Evolutionary conservation across 116 monocot species (phyloP).

Genomic region (Dioscorea cayenensis): DNA sequence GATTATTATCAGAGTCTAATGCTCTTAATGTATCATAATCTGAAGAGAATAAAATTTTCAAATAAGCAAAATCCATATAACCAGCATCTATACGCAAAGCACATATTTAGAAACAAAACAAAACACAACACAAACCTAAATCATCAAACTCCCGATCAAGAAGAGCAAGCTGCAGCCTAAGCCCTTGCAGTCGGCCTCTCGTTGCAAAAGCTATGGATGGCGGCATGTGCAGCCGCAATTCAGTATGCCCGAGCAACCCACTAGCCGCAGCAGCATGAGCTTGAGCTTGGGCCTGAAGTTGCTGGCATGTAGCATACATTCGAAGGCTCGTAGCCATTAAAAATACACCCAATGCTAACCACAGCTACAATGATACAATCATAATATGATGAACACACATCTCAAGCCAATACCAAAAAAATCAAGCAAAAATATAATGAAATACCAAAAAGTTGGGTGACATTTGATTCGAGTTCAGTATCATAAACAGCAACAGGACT

Average conservation of each 20-base stretch:
- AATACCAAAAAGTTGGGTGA: conserved; percentile 88
- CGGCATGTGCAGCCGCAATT: conserved; percentile 71
- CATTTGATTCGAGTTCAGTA: conserved; percentile 91
- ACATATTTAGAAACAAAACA: neutral
- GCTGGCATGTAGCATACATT: conserved; percentile 90
- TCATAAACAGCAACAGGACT: conserved; percentile 76
- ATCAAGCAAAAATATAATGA: neutral
- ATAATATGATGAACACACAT: neutral
- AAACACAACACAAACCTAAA: conserved; percentile 40
- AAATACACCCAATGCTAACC: conserved; percentile 81
- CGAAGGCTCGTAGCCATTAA: conserved; percentile 77
- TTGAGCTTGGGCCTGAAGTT: conserved; percentile 67
- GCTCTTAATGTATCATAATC: conserved; percentile 97
- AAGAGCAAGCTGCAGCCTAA: conserved; percentile 88
- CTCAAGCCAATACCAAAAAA: neutral
- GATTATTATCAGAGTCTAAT: conserved; percentile 62
- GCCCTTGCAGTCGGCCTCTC: conserved; percentile 67
- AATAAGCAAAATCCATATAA: neutral
- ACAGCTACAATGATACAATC: conserved; percentile 53
- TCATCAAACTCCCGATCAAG: conserved; percentile 97
- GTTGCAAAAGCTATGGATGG: conserved; percentile 66
- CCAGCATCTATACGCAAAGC: neutral
- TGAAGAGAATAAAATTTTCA: conserved; percentile 13
- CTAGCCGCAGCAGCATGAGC: conserved; percentile 51
- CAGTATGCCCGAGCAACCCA: conserved; percentile 74